Base-by-base conservation (phyloP, 164 flowering plant genomes). In the Nymphaea thermarum region DNA sequence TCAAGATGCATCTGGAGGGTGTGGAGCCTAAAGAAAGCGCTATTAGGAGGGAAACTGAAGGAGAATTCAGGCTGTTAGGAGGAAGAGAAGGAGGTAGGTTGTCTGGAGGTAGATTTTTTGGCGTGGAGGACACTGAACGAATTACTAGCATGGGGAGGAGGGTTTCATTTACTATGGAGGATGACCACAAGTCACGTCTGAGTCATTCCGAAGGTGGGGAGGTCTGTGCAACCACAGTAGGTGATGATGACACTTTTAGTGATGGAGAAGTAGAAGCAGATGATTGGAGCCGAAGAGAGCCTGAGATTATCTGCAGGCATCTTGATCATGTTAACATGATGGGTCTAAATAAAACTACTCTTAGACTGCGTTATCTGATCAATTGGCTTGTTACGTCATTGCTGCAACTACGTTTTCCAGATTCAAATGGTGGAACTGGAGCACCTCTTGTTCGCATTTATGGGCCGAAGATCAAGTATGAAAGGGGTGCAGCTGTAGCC, bases 31-130 rank as follows among this genome's bases (percentile, higher is more conserved):
- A 72, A 63, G 74, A 72, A 12, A 92, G 94, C 77, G 98, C 97
- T 12, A 95, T 95, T 71, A 82, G 92, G 75, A 82, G 99, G 72
- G 99, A 95, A 73, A 95, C 99, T 41, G 99, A 95, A 81, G 93
- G 99, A 8, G 99, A 95, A 42, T 95, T 89, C 74, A 80, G 99
- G 74, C 76, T 92, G 60, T 63, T 95, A 73, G 98, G 90, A 17
- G 77, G 88, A 75, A 85, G 96, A 70, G 96, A 82, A 76, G 84
- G 82, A 57, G 84, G 75, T 47, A 79, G 79, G 70, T 77, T 72
- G 73, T 76, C 71, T 70, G 88, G 88, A 43, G 86, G 96, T 18
- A 87, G 96, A 70, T 79, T 87, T 67, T 86, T 84, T 61, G 90
- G 88, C 36, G 64, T 84, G 74, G 64, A 62, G 7, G 96, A 88